A percentile compares a stretch with the other conserved stretches of the same genome.
These are phyloP conservation scores for Boletus eberwhitei DNA, from an alignment of 768 basidiomycete genomes.

Conservation along the genomic window DNA sequence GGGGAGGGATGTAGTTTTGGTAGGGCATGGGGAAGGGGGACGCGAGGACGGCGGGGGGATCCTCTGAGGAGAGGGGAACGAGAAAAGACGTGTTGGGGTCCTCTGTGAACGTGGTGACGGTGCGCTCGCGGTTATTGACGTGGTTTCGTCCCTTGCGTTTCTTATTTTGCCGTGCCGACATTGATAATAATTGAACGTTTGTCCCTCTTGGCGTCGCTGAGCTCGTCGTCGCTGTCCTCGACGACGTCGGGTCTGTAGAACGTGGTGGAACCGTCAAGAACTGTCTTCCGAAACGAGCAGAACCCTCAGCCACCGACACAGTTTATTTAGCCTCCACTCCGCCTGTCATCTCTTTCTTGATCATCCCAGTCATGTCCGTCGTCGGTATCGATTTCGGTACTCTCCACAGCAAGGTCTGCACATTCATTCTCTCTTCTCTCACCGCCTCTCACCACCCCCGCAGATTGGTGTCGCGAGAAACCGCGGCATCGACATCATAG, in stretches of 20 bases:
- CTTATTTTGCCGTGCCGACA: constrained; percentile 63
- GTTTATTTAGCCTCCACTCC: not conserved
- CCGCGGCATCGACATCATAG: constrained; percentile 97
- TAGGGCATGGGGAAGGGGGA: constrained; percentile 40
- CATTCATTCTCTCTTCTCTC: not conserved
- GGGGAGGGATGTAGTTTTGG: constrained; percentile 32
- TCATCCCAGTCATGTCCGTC: constrained; percentile 64
- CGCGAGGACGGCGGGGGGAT: constrained; percentile 40
- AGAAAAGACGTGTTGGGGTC: constrained; percentile 54
- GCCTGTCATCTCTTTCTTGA: not conserved
- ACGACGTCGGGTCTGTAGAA: constrained; percentile 16
- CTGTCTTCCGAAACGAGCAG: constrained; percentile 21
- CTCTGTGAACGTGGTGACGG: constrained; percentile 64
- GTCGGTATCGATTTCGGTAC: constrained; percentile 95
- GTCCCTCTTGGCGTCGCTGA: not conserved
- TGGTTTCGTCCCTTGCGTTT: constrained; percentile 57
- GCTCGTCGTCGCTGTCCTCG: not conserved
- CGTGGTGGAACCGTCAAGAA: constrained; percentile 27
- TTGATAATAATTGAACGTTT: constrained; percentile 10
- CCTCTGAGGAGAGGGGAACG: constrained; percentile 50
- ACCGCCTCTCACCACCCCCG: not conserved
- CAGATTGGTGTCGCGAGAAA: constrained; percentile 95
- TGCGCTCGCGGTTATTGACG: constrained; percentile 57
- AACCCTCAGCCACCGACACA: constrained; percentile 17
- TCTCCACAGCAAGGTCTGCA: constrained; percentile 74